A percentile compares a stretch with the other conserved stretches of the same genome.
phyloP scores from a whole-genome alignment of 108 stramenopile species.

The Cyclotella atomus region DNA sequence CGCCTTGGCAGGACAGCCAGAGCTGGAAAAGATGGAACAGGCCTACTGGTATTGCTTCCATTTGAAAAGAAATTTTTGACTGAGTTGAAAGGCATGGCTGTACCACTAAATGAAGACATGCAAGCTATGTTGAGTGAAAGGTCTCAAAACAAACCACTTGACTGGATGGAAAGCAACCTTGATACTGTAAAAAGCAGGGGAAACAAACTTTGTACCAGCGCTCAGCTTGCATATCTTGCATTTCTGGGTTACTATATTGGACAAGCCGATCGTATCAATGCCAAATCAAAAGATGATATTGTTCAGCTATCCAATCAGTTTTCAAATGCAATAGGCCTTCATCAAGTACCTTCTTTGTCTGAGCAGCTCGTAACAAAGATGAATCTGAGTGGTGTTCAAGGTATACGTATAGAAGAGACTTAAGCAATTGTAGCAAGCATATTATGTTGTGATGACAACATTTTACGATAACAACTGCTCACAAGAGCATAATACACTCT shows the following conservation, averaged over 20 bases:
- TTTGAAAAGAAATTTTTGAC: conserved; percentile 48
- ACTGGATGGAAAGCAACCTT: conserved; percentile 37
- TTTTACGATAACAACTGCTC: too few relatives aligned
- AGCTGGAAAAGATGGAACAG: conserved; percentile 62
- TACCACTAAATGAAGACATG: conserved; percentile 22
- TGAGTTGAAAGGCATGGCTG: conserved; percentile 45
- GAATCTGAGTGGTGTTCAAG: conserved; percentile 37
- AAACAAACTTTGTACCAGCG: conserved; percentile 42
- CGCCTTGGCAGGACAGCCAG: conserved; percentile 86
- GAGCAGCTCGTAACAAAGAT: conserved; percentile 35
- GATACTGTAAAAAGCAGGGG: conserved; percentile 38
- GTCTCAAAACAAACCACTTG: conserved; percentile 4
- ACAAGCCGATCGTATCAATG: conserved; percentile 40
- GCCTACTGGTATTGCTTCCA: conserved; percentile 50
- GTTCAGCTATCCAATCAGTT: conserved; percentile 61
- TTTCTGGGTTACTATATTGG: conserved; percentile 86
- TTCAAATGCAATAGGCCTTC: conserved; percentile 46
- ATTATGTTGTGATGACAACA: too few relatives aligned
- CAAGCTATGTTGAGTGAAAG: conserved; percentile 2
- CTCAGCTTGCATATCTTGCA: conserved; percentile 54
- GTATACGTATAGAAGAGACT: conserved; percentile 10
- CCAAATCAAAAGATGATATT: conserved; percentile 45
- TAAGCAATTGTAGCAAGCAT: neutral
- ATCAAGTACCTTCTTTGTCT: conserved; percentile 28
- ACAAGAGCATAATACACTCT: too few relatives aligned